phyloP scores from a whole-genome alignment of 352 stramenopile genomes.

The Globisporangium spiculum region DNA sequence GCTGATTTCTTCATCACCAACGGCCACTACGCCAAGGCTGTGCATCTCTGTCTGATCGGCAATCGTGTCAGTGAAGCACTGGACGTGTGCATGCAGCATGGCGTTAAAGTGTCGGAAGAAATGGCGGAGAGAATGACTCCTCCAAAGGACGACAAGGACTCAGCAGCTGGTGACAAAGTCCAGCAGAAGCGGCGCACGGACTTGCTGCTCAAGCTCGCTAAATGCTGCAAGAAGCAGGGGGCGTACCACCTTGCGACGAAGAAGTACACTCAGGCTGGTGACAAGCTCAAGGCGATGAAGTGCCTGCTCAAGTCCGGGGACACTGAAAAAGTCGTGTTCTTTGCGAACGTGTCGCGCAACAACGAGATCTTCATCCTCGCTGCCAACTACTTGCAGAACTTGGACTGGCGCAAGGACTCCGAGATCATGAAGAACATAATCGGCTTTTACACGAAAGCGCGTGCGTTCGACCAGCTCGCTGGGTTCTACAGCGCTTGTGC shows the following conservation, averaged over 20 bases:
- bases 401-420: slow-evolving; percentile 90
- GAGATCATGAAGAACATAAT: slow-evolving; percentile 94
- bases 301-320: slow-evolving; percentile 94
- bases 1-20: slow-evolving; percentile 93
- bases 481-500: slow-evolving; percentile 92
- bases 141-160: slow-evolving; percentile 64
- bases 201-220: slow-evolving; percentile 89
- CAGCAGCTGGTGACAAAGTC: slow-evolving; percentile 25
- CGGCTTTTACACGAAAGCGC: slow-evolving; percentile 93
- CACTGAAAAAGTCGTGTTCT: slow-evolving; percentile 95
- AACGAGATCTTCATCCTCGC: slow-evolving; percentile 94
- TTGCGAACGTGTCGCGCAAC: slow-evolving; percentile 90
- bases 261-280: slow-evolving; percentile 94
- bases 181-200: slow-evolving; percentile 67
- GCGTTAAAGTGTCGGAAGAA: slow-evolving; percentile 89
- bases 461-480: slow-evolving; percentile 89
- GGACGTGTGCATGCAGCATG: slow-evolving; percentile 87
- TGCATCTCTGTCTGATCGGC: slow-evolving; percentile 85
- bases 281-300: slow-evolving; percentile 93
- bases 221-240: slow-evolving; percentile 91
- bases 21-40: slow-evolving; percentile 89
- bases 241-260: slow-evolving; percentile 93
- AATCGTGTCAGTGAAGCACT: slow-evolving; percentile 76
- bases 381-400: slow-evolving; percentile 94
- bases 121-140: slow-evolving; percentile 93